phyloP scores from a whole-genome alignment of 1,139 yeast genomes.

The Kurtzmaniella natalensis region DNA sequence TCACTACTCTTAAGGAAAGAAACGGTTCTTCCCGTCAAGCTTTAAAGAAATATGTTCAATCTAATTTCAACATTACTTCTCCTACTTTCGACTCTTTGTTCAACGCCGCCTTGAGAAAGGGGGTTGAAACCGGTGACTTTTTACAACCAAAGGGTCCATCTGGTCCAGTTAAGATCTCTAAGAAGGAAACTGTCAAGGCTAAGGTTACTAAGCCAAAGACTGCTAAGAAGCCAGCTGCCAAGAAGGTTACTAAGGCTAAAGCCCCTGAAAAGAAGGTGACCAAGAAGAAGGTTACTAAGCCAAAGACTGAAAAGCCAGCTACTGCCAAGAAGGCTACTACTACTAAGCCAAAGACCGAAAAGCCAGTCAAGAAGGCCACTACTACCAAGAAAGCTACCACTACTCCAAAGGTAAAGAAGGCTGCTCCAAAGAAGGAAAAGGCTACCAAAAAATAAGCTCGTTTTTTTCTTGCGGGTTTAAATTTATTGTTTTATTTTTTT shows the following conservation, averaged over 20 bases:
- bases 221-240: conserved; percentile 10
- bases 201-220: conserved; percentile 20
- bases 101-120: conserved; percentile 76
- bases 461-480: background rate
- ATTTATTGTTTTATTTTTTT: conserved; percentile 2
- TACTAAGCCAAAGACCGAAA: background rate
- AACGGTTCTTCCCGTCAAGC: conserved; percentile 77
- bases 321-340: conserved; percentile 15
- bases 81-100: conserved; percentile 70
- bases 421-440: conserved; percentile 20
- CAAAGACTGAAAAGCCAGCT: conserved; percentile 16
- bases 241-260: conserved; percentile 5
- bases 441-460: conserved; percentile 12
- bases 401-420: conserved; percentile 11
- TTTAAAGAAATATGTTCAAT: conserved; percentile 65
- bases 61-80: conserved; percentile 57
- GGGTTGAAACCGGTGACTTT: conserved; percentile 73
- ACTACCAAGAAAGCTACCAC: conserved; percentile 18
- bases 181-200: conserved; percentile 31
- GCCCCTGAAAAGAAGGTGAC: conserved; percentile 9
- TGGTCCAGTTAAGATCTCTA: conserved; percentile 64
- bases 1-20: conserved; percentile 70
- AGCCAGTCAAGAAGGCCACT: conserved; percentile 18
- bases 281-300: conserved; percentile 12
- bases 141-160: conserved; percentile 86